phyloP scores from a whole-genome alignment of 148 eudicot genomes.

The Tetragonia tetragonoides region DNA sequence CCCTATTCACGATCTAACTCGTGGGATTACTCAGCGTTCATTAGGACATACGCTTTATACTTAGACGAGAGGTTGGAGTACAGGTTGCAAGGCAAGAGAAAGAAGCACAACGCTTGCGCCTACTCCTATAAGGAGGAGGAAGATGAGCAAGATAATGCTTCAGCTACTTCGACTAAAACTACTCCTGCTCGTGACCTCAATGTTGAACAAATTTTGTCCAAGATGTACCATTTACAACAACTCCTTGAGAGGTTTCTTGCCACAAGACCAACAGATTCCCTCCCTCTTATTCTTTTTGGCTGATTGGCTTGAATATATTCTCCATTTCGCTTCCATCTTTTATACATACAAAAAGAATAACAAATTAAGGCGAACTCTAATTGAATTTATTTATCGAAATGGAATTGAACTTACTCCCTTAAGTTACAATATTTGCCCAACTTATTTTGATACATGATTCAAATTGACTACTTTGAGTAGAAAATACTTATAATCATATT shows the following conservation, averaged over 20 bases:
- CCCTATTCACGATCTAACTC: conserved; percentile 33
- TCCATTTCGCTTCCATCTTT: too few relatives aligned
- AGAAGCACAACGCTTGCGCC: conserved; percentile 18
- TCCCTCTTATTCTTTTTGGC: background rate
- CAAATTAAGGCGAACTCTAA: too few relatives aligned
- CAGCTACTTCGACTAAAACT: conserved; percentile 15
- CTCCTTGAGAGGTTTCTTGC: conserved; percentile 77
- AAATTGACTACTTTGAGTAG: too few relatives aligned
- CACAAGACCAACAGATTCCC: conserved; percentile 77
- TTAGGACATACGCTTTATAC: conserved; percentile 62
- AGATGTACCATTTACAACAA: conserved; percentile 56
- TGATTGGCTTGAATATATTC: too few relatives aligned
- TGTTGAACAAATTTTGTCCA: conserved; percentile 40
- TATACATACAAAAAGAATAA: too few relatives aligned
- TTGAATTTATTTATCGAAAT: too few relatives aligned
- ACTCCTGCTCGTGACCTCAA: conserved; percentile 42
- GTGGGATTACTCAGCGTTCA: conserved; percentile 86
- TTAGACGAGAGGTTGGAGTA: conserved; percentile 74
- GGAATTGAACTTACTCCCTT: too few relatives aligned
- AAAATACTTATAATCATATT: too few relatives aligned
- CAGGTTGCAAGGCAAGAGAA: conserved; percentile 53
- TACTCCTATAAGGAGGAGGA: conserved; percentile 21
- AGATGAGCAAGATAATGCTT: conserved; percentile 21
- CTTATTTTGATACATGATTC: too few relatives aligned
- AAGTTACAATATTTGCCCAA: too few relatives aligned